Percentiles rank a stretch among this genome's conserved stretches.
phyloP scores from a whole-genome alignment of 2,329 filamentous ascomycete genomes.

The Clarireedia sp. region DNA sequence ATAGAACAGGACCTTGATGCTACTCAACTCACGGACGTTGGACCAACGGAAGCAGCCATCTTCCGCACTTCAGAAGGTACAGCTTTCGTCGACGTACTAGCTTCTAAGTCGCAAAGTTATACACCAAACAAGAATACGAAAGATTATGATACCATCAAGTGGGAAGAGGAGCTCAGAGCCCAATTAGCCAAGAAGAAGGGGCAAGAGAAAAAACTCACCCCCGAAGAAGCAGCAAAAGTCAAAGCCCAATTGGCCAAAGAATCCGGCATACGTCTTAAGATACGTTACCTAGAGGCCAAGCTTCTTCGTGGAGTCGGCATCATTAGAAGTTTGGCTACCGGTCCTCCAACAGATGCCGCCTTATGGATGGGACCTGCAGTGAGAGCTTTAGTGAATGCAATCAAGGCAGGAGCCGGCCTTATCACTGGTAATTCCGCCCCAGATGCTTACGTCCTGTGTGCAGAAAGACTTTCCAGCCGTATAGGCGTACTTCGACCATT shows the following conservation, averaged over 20 bases:
- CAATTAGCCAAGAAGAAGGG: conserved; percentile 93
- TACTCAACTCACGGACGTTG: conserved; percentile 61
- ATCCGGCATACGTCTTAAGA: conserved; percentile 63
- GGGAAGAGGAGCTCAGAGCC: conserved; percentile 85
- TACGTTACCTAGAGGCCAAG: conserved; percentile 60
- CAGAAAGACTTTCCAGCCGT: conserved; percentile 64
- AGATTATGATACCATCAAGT: conserved; percentile 92
- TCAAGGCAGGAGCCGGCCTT: conserved; percentile 72
- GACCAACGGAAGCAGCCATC: conserved; percentile 85
- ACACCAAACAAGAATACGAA: conserved; percentile 82
- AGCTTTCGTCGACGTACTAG: conserved; percentile 82
- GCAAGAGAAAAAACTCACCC: conserved; percentile 78
- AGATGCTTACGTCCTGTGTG: conserved; percentile 69
- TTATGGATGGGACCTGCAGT: conserved; percentile 84
- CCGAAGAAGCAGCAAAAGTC: conserved; percentile 84
- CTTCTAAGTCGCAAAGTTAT: conserved; percentile 64
- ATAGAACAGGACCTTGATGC: conserved; percentile 67
- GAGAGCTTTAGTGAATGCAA: conserved; percentile 60
- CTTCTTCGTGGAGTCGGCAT: conserved; percentile 80
- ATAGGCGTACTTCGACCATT: conserved; percentile 73
- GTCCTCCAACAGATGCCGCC: conserved; percentile 81
- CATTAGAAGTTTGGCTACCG: conserved; percentile 70
- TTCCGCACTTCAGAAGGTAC: conserved; percentile 85
- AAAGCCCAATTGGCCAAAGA: conserved; percentile 89
- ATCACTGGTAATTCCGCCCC: conserved; percentile 76